phyloP scores from a whole-genome alignment of 805 yeast genomes.

The Yamadazyma endophytica region DNA sequence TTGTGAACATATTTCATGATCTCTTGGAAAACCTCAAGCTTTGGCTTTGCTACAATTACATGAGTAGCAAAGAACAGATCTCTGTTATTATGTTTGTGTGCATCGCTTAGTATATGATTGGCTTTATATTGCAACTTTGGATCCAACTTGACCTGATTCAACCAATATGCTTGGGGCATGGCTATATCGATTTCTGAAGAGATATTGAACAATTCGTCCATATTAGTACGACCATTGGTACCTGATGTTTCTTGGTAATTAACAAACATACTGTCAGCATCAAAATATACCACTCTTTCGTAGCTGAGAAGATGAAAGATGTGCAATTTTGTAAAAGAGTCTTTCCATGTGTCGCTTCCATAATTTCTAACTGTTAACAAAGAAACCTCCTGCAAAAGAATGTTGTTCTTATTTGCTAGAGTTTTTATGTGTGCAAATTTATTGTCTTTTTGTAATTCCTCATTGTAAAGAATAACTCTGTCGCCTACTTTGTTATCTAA shows the following conservation, averaged over 20 bases:
- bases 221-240: conserved; percentile 11
- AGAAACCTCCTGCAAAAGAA: conserved; percentile 23
- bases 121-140: conserved; percentile 11
- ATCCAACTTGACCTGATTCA: conserved; percentile 13
- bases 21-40: conserved; percentile 18
- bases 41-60: conserved; percentile 60
- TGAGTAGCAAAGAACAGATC: conserved; percentile 38
- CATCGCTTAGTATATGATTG: conserved; percentile 17
- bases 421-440: conserved; percentile 11
- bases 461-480: conserved; percentile 40
- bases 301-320: conserved; percentile 48
- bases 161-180: conserved; percentile 36
- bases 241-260: conserved; percentile 3
- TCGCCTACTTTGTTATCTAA: conserved; percentile 35
- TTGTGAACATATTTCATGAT: conserved; percentile 17
- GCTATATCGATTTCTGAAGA: conserved; percentile 22
- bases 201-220: conserved; percentile 28
- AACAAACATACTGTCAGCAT: conserved; percentile 49
- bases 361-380: conserved; percentile 8
- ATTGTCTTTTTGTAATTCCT: conserved; percentile 11
- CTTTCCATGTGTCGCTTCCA: conserved; percentile 34
- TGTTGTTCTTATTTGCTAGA: conserved; percentile 15
- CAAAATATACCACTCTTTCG: conserved; percentile 53
- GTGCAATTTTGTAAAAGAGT: conserved; percentile 52
- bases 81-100: conserved; percentile 24